Base-by-base conservation (phyloP, 1,139 yeast genomes). In the Meyerozyma carpophila region DNA sequence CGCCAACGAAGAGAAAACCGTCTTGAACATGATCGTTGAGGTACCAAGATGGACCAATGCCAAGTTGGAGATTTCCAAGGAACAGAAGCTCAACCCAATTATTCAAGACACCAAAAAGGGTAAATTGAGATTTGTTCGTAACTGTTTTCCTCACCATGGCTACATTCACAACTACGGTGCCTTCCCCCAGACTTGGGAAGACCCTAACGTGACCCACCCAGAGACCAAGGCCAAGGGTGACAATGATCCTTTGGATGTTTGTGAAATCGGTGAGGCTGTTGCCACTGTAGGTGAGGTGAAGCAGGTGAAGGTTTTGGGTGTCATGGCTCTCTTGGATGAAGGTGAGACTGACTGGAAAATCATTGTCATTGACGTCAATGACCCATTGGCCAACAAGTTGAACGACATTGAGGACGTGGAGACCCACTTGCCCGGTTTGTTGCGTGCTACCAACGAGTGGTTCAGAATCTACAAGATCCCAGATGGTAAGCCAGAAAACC, bases 321-420 rank as follows among this genome's bases (percentile, higher is more conserved):
- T 91, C 48, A 76, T 93, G 77, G 98, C 97, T 6, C 75, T 93
- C 58, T 83, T 93, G 50, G 98, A 93, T 61, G 98, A 91, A 66
- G 98, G 97, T 53, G 98, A 93, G 70, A 78, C 96, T 47, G 98
- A 93, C 70, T 93, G 98, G 98, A 93, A 93, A 72, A 76, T 93
- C 49, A 82, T 93, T 55, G 95, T 81, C 41, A 88, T 93, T 53
- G 91, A 90, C 57, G 76, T 79, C 48, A 75, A 79, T 51, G 98
- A 93, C 63, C 91, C 94, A 45, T 70, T 87, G 59, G 91, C 95
- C 37, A 54, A 79, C 37, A 76, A 83, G 63, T 70, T 93, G 58
- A 77, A 86, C 61, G 90, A 83, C 63, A 77, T 93, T 48, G 79
- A 78, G 57, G 98, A 93, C 63, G 95, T 93, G 37, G 88, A 85